Percentiles rank a stretch among this genome's conserved stretches.
Conservation (phyloP, 1,284 basidiomycete species). For the Cerrena zonata region DNA sequence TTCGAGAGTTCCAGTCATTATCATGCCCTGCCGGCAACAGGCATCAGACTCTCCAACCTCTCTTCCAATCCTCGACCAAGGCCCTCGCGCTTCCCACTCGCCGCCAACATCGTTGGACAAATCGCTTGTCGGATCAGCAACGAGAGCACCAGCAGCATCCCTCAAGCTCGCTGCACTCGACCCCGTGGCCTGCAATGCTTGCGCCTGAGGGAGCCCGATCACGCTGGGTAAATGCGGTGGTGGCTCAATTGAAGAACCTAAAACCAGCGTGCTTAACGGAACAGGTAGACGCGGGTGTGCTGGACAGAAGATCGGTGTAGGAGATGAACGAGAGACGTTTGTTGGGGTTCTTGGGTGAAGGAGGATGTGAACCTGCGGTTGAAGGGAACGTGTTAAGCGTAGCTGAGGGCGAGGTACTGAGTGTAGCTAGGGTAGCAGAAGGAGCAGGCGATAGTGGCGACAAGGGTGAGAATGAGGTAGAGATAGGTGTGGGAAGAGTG, state of each 20-base stretch:
- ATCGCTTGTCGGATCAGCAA: conserved; percentile 15
- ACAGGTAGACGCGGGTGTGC: conserved; percentile 67
- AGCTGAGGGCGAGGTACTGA: too few species aligned
- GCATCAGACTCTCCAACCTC: conserved; percentile 56
- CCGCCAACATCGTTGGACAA: conserved; percentile 56
- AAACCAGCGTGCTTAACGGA: conserved; percentile 67
- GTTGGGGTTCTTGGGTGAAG: conserved; percentile 47
- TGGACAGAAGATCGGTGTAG: conserved; percentile 76
- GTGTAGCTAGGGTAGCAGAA: neutral
- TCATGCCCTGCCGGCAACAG: conserved; percentile 22
- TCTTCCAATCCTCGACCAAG: conserved; percentile 77
- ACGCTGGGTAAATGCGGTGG: conserved; percentile 66
- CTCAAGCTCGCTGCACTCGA: conserved; percentile 26
- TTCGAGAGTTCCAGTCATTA: neutral
- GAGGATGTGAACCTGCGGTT: conserved; percentile 39
- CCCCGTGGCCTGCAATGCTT: conserved; percentile 17
- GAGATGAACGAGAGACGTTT: conserved; percentile 81
- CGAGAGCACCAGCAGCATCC: conserved; percentile 12
- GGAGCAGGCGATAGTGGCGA: conserved; percentile 8
- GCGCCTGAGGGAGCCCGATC: conserved; percentile 35
- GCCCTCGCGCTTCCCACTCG: conserved; percentile 80
- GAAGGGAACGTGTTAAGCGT: neutral
- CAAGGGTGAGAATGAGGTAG: conserved; percentile 22
- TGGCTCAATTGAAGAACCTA: conserved; percentile 43
- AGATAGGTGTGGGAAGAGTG: conserved; percentile 16